A percentile compares a stretch with the other conserved stretches of the same genome.
These are phyloP conservation scores for Rhizophora apiculata DNA, from an alignment of 345 rosid species.

Conservation along the genomic window DNA sequence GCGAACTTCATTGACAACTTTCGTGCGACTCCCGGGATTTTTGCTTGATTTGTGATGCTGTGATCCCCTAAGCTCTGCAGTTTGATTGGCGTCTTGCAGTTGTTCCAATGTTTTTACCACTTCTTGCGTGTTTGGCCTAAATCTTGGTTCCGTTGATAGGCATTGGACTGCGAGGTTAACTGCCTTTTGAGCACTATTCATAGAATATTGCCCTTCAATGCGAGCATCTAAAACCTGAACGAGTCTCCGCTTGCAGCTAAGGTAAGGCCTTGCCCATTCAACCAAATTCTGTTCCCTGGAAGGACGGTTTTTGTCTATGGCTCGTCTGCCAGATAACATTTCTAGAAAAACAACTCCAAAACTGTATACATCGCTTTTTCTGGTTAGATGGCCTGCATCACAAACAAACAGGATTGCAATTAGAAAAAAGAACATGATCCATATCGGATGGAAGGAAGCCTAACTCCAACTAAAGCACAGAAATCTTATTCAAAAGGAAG, in stretches of 20 bases:
- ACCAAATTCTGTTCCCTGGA: slow-evolving; percentile 26
- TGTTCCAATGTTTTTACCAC: slow-evolving; percentile 30
- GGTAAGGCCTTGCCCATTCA: slow-evolving; percentile 37
- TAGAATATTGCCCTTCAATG: slow-evolving; percentile 28
- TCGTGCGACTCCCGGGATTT: slow-evolving; percentile 19
- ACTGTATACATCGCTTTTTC: slow-evolving; percentile 31
- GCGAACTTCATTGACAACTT: slow-evolving; percentile 12
- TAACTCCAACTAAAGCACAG: not conserved
- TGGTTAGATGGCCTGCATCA: slow-evolving; percentile 29
- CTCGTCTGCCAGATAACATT: slow-evolving; percentile 30
- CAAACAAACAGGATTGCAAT: not conserved
- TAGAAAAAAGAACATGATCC: not conserved
- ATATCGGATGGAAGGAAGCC: not conserved
- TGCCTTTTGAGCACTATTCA: slow-evolving; percentile 13
- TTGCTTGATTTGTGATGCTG: slow-evolving; percentile 13
- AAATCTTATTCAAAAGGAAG: too few species aligned
- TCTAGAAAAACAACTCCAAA: slow-evolving; percentile 35
- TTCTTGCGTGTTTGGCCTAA: slow-evolving; percentile 19
- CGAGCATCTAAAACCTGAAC: slow-evolving; percentile 31
- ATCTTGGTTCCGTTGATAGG: slow-evolving; percentile 24
- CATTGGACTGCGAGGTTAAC: slow-evolving; percentile 25
- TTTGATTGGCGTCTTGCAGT: slow-evolving; percentile 37
- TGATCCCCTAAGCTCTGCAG: slow-evolving; percentile 13
- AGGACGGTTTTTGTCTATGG: slow-evolving; percentile 32
- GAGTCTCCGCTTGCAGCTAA: slow-evolving; percentile 22